Conservation (phyloP, 306 rosid species). For the Prunus kanzakura region DNA sequence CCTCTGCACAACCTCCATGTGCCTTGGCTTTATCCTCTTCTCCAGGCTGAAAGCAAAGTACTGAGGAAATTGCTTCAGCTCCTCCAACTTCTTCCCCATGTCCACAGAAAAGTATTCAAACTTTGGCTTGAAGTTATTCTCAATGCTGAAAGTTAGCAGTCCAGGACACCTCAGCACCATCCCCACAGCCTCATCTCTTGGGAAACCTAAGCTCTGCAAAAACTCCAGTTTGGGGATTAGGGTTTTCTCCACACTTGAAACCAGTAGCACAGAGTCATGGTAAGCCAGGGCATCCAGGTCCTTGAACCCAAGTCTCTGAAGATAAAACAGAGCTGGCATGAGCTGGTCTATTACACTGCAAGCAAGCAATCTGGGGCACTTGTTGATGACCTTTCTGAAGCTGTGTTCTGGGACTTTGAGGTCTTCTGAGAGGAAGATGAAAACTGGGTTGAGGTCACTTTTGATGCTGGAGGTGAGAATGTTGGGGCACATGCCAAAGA, state of each 20-base stretch:
- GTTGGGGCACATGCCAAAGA: conserved; percentile 87
- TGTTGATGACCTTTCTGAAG: conserved; percentile 64
- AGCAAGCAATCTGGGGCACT: conserved; percentile 81
- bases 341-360: conserved; percentile 78
- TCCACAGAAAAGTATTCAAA: conserved; percentile 54
- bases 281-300: conserved; percentile 63
- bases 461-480: conserved; percentile 65
- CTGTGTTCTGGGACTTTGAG: conserved; percentile 58
- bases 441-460: conserved; percentile 73
- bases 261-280: conserved; percentile 65
- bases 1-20: conserved; percentile 48
- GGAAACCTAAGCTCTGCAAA: conserved; percentile 57
- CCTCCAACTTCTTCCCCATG: conserved; percentile 62
- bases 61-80: conserved; percentile 78
- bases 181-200: conserved; percentile 43
- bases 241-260: conserved; percentile 73
- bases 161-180: conserved; percentile 81
- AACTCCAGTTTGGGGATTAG: conserved; percentile 65
- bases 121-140: conserved; percentile 75
- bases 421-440: conserved; percentile 54
- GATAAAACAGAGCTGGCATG: conserved; percentile 62
- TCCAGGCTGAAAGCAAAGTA: conserved; percentile 85
- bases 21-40: conserved; percentile 87
- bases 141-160: conserved; percentile 80
- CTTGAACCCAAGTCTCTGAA: conserved; percentile 71